Evolutionary conservation across 257 asterid species (phyloP), one percentile per base, ranked within the genome.

Genomic region (Handroanthus guayacan): DNA sequence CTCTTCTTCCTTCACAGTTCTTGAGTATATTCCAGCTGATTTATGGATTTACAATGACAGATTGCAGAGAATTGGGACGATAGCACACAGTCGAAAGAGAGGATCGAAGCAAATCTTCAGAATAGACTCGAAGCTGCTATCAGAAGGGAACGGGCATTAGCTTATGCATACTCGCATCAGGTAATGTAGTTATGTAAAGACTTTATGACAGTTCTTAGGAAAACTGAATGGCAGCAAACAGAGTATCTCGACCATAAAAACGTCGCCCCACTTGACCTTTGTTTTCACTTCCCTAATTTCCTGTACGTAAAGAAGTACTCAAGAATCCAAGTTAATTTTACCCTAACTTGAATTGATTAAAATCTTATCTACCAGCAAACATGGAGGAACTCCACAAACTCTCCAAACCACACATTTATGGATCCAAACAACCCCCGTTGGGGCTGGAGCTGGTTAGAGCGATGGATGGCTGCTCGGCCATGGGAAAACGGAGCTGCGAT

Each of bases 381-480:
- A 69, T 86, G 95, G 94, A 89, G 89, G 89, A 85, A 81, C 76
- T 56, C 90, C 13, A 72, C 89, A 9, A 90, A 79, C 78, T 52
- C 89, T 0, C 67, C 87, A 63, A 87, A 79, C 80, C 92, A 85
- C 41, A 84, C 98, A 56, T 88, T 88, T 72, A 89, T 92, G 98
- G 96, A 95, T 77, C 90, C 94, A 72, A 82, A 82, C 13, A 92
- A 91, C 81, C 97, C 97, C 51, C 89, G 82, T 18, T 95, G 99
- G 99, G 99, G 99, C 4, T 95, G 99, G 99, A 95, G 94, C 69
- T 95, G 98, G 99, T 79, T 95, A 71, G 98, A 95, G 69, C 84
- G 95, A 67, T 92, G 98, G 97, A 91, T 92, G 97, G 96, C 98
- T 38, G 74, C 92, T 34, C 85, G 94, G 9, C 96, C 96, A 60